Evolutionary conservation across 148 eudicot genomes (phyloP), one percentile per base, ranked within the genome.

Genomic region (Chenopodium quinoa): DNA sequence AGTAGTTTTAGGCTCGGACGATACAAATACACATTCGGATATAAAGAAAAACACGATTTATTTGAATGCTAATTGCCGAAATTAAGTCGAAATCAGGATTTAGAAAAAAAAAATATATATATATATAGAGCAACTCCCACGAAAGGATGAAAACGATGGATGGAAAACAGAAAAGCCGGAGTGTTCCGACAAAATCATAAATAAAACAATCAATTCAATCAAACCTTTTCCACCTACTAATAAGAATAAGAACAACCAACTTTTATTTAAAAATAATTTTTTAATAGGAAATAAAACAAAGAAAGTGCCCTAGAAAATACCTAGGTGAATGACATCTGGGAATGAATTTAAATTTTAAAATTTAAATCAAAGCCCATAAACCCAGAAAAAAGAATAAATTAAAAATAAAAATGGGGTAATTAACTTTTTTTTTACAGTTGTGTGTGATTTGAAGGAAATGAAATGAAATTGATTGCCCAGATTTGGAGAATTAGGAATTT

Each of bases 101-200:
- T 69, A 20, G 29, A 27, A 3, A 22, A 44, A 71, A 16, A 32
- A 1, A 31, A 14, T n/a, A 23, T 23, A 23, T 23, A 23, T 23
- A 65, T 2, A 27, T 27, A 65, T 2, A 7, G 31, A 44, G 46
- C 58, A 58, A 50, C 11, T 2, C 54, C 54, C 54, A 48, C 54
- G 4, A 50, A 50, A 50, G 54, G 54, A 50, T 50, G 63, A 58
- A 58, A 58, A 58, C 63, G 63, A 58, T 19, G 63, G 63, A 58
- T 50, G 46, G 44, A 32, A 79, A 79, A n/a, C 17, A 17, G 64
- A 63, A 44, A 81, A 81, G 48, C 65, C 83, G 73, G 83, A 81
- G 73, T 63, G 73, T 47, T 81, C 83, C 74, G 74, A 75, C 83
- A 75, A 81, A 75, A 66, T 74, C 62, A 37, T 70, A 66, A 64